Percentiles rank a stretch among this genome's conserved stretches.
Conservation (phyloP, 2,329 filamentous ascomycete species). For the Pseudocercospora pini-densiflorae region DNA sequence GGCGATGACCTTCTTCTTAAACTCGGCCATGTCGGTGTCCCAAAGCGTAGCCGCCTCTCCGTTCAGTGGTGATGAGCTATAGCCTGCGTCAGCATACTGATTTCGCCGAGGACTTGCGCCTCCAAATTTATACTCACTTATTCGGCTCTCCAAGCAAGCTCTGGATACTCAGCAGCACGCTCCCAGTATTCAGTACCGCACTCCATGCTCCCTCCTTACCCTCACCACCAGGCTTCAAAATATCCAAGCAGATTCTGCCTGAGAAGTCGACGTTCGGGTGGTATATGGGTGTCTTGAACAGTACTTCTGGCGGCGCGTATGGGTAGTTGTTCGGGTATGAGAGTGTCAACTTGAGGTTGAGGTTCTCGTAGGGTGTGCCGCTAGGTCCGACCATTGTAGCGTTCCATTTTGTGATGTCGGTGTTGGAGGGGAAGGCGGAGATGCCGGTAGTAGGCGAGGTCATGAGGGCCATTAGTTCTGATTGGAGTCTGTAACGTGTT, state of each 20-base stretch:
- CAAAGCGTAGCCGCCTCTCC: constrained; percentile 95
- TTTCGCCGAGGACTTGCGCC: neutral
- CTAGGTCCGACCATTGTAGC: constrained; percentile 91
- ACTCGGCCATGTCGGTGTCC: constrained; percentile 86
- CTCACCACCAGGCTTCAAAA: constrained; percentile 68
- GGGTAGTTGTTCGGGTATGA: constrained; percentile 92
- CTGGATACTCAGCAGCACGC: constrained; percentile 89
- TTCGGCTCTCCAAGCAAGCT: constrained; percentile 96
- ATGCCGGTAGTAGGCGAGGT: constrained; percentile 90
- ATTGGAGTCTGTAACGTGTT: constrained; percentile 72
- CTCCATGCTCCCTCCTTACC: constrained; percentile 82
- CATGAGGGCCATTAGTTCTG: constrained; percentile 98
- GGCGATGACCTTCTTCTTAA: constrained; percentile 74
- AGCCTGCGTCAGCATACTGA: constrained; percentile 14
- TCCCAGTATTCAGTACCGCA: constrained; percentile 95
- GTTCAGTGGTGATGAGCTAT: constrained; percentile 88
- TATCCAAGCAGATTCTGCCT: constrained; percentile 95
- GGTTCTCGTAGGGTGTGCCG: constrained; percentile 86
- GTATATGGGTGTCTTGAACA: constrained; percentile 99
- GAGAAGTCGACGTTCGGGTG: constrained; percentile 99
- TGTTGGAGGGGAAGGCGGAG: constrained; percentile 92
- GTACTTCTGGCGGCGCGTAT: constrained; percentile 84
- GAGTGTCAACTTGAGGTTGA: constrained; percentile 91
- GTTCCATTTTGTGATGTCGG: constrained; percentile 89
- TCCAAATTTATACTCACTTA: constrained; percentile 68